Evolutionary conservation across 176 grass and related monocot species (phyloP).

Genomic region (Carex parvula): DNA sequence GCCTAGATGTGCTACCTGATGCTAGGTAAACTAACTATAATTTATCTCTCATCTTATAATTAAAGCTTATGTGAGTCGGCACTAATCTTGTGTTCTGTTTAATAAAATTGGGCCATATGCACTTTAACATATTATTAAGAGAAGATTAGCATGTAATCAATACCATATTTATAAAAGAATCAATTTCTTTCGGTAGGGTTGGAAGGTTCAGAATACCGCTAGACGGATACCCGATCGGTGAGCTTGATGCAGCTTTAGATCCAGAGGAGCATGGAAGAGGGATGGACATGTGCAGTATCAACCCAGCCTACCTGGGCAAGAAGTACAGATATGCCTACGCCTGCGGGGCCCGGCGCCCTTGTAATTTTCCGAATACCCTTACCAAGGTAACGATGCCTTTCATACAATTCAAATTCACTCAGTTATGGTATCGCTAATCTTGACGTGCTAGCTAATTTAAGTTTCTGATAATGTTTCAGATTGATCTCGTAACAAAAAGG

Average conservation of each 20-base stretch:
- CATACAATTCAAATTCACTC: background rate
- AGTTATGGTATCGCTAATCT: background rate
- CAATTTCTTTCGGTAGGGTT: slow-evolving; percentile 36
- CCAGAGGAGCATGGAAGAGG: slow-evolving; percentile 78
- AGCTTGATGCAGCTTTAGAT: slow-evolving; percentile 65
- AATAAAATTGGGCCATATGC: background rate
- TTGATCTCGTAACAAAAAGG: slow-evolving; percentile 74
- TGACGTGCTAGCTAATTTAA: background rate
- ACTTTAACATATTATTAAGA: background rate
- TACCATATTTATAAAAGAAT: background rate
- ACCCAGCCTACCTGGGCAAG: slow-evolving; percentile 71
- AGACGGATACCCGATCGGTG: slow-evolving; percentile 70
- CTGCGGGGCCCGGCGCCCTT: slow-evolving; percentile 78
- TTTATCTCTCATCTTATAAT: background rate
- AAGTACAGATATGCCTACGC: slow-evolving; percentile 85
- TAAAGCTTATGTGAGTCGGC: background rate
- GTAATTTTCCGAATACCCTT: slow-evolving; percentile 99
- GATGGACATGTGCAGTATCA: slow-evolving; percentile 99
- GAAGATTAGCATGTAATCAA: background rate
- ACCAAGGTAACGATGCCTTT: slow-evolving; percentile 41
- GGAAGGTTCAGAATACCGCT: slow-evolving; percentile 89
- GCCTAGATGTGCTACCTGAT: slow-evolving; percentile 77
- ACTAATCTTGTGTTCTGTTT: background rate
- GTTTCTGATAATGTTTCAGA: slow-evolving; percentile 14
- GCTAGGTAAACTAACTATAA: slow-evolving; percentile 48